phyloP scores from a whole-genome alignment of 208 protist genomes.

The Borovskyia barvae region DNA sequence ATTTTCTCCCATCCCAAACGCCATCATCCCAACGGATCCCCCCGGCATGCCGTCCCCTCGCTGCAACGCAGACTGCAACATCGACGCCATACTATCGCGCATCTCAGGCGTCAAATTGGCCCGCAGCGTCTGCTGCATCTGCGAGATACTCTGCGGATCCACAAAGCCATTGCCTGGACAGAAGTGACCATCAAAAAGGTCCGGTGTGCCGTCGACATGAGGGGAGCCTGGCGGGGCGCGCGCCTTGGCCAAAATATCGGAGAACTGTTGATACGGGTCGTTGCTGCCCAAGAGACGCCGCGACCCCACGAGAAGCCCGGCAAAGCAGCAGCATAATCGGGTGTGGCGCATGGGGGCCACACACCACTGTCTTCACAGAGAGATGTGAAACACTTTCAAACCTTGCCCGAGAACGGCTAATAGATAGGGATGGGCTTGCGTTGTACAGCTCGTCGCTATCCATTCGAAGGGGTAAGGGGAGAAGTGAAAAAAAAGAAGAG shows the following conservation, averaged over 20 bases:
- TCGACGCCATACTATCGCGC: conserved; percentile 76
- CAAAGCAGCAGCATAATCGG: not conserved
- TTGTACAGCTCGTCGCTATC: no score
- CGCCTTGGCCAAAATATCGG: conserved; percentile 57
- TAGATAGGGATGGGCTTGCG: no score
- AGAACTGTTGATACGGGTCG: conserved; percentile 54
- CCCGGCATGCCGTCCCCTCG: conserved; percentile 56
- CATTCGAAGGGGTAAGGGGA: no score
- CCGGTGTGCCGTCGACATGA: conserved; percentile 2
- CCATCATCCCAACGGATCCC: conserved; percentile 84
- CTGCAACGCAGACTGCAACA: conserved; percentile 68
- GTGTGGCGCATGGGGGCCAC: conserved; percentile 21
- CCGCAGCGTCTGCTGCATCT: conserved; percentile 69
- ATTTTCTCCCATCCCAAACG: conserved; percentile 88
- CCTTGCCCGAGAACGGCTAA: conserved; percentile 1
- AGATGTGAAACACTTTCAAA: conserved; percentile 1
- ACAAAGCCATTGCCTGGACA: conserved; percentile 48
- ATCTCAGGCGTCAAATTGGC: conserved; percentile 80
- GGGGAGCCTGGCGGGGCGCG: conserved; percentile 8
- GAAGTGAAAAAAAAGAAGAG: not conserved
- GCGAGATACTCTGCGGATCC: conserved; percentile 45
- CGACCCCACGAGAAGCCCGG: not conserved
- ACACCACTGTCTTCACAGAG: not conserved
- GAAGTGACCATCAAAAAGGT: conserved; percentile 84
- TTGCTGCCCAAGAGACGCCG: conserved; percentile 16